Conservation (phyloP, 2,329 filamentous ascomycete species). For the Sporothrix phasma region DNA sequence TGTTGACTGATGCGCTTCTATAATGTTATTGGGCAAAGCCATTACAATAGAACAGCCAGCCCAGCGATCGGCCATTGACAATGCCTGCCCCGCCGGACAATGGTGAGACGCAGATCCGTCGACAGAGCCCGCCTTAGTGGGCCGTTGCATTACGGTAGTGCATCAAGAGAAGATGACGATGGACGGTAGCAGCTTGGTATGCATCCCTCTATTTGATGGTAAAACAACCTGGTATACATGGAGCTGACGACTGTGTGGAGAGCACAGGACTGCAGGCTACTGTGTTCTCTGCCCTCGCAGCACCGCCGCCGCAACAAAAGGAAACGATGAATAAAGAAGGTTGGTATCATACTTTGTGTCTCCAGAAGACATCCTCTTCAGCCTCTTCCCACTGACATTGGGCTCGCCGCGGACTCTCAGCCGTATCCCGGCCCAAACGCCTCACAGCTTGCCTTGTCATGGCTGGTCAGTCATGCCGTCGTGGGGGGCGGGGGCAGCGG, state of each 20-base stretch:
- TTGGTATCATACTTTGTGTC: neutral
- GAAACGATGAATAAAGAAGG: no score
- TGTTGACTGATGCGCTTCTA: no score
- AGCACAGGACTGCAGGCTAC: neutral
- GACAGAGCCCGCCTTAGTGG: no score
- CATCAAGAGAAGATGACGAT: no score
- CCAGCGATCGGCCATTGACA: no score
- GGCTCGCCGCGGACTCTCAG: no score
- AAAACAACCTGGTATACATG: neutral
- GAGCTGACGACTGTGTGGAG: neutral
- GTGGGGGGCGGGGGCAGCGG: slow-evolving; percentile 16
- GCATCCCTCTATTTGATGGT: neutral
- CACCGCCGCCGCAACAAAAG: neutral
- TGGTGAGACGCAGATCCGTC: no score
- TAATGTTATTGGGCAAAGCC: no score
- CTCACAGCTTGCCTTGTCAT: slow-evolving; percentile 6
- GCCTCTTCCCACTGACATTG: neutral
- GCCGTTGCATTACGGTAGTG: no score
- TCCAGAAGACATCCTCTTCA: neutral
- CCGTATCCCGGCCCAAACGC: no score
- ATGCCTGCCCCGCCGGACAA: no score
- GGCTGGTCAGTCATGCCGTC: slow-evolving; percentile 3
- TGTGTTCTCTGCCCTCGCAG: neutral
- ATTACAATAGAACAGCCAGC: no score
- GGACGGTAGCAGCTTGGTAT: neutral